These are phyloP conservation scores for Thecaphora thlaspeos DNA, from an alignment of 1,284 basidiomycete genomes.

Conservation along the genomic window DNA sequence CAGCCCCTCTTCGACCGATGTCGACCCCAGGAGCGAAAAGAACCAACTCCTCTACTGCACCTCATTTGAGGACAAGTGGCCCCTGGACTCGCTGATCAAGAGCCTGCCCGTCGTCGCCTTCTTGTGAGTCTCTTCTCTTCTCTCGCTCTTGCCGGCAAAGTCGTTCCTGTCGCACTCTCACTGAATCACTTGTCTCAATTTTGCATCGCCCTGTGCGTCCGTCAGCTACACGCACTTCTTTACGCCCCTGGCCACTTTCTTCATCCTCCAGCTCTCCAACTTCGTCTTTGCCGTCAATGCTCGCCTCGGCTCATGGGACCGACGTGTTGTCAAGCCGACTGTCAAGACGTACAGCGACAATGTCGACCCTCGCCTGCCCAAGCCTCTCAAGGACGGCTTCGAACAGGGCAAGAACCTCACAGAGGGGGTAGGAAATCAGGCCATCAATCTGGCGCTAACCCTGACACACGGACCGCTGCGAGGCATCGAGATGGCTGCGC, in stretches of 20 bases:
- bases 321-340: slow-evolving; percentile 11
- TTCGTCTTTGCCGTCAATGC: slow-evolving; percentile 27
- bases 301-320: slow-evolving; percentile 11
- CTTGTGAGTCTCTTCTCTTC: slow-evolving; percentile 6
- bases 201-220: no score
- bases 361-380: slow-evolving; percentile 20
- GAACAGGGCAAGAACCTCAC: slow-evolving; percentile 15
- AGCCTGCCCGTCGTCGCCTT: slow-evolving; percentile 13
- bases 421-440: slow-evolving; percentile 14
- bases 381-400: slow-evolving; percentile 23
- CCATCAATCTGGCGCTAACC: slow-evolving; percentile 7
- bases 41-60: slow-evolving; percentile 29
- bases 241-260: slow-evolving; percentile 18
- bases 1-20: slow-evolving; percentile 14
- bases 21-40: slow-evolving; percentile 1
- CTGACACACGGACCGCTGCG: slow-evolving; percentile 17
- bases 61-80: slow-evolving; percentile 35
- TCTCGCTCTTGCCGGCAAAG: no score
- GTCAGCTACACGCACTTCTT: slow-evolving; percentile 4
- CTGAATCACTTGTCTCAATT: no score
- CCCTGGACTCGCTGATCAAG: slow-evolving; percentile 14
- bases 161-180: no score
- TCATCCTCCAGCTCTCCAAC: slow-evolving; percentile 30
- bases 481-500: slow-evolving; percentile 17
- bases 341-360: slow-evolving; percentile 6